Base-by-base conservation (phyloP, 2,329 filamentous ascomycete species). In the Penicillium frequentans region DNA sequence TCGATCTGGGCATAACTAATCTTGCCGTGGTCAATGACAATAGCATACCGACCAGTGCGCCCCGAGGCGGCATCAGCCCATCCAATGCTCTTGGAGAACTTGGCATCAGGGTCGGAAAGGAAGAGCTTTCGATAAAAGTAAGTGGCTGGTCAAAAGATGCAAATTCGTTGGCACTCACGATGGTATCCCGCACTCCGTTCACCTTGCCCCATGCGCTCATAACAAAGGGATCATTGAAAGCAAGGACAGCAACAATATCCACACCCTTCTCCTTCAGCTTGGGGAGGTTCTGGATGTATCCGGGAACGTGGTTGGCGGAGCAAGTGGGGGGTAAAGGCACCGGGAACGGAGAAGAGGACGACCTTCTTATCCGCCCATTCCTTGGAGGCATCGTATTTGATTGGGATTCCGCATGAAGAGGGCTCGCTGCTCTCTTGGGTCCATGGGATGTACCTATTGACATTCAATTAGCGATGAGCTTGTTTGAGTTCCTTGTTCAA, bases 121-220 rank as follows among this genome's bases (percentile, higher is more conserved):
- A 96, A 93, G 63, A 93, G 80, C 82, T 85, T 13, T 24, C 7
- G 8, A 8, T n/a, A 23, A 31, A 9, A 16, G 37, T 29, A 33
- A 43, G 11, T 8, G 3, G 16, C 21, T 37, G 14, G 23, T 23
- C 21, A 26, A n/a, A 42, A 48, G 9, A 10, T 5, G 21, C 14
- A 8, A 39, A 21, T 8, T 2, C 19, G 2, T 31, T 9, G 11
- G 10, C 13, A 49, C 62, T 63, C 45, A 87, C 81, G 62, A 89
- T 84, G 62, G 84, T 82, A 67, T 93, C 86, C 70, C 85, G 87
- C 68, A 93, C 81, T 43, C 83, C 81, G 74, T 96, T 93, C 64
- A 91, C 90, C 83, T 96, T 96, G 75, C 86, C 89, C 90, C 90
- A 93, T 21, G 89, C 90, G 64, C 86, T 87, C 90, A 93, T 93